Evolutionary conservation across 2,329 filamentous ascomycete species (phyloP).

Genomic region (Alternaria infectoria): DNA sequence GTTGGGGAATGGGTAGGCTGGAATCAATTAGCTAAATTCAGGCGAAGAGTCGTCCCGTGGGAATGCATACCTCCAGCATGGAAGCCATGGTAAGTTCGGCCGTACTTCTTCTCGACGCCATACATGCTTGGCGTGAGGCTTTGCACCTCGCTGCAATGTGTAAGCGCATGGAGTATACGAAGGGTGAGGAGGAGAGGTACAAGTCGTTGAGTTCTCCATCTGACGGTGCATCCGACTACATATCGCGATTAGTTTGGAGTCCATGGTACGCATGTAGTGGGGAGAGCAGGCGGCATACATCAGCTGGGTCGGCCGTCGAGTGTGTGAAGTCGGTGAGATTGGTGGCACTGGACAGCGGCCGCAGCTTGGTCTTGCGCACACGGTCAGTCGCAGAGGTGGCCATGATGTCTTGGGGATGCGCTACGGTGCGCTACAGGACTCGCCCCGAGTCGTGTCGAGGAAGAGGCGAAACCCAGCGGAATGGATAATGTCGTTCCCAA

Average conservation of each 20-base stretch:
- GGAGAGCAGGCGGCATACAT: conserved; percentile 20
- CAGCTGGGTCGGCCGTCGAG: conserved; percentile 21
- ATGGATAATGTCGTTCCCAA: conserved; percentile 24
- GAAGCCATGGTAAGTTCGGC: conserved; percentile 50
- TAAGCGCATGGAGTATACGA: conserved; percentile 19
- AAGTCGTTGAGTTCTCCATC: conserved; percentile 41
- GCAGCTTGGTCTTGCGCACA: conserved; percentile 11
- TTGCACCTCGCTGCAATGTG: conserved; percentile 41
- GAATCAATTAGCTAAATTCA: conserved; percentile 27
- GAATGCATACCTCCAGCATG: conserved; percentile 47
- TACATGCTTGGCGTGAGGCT: conserved; percentile 49
- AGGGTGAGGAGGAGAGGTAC: conserved; percentile 19
- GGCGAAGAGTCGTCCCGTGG: background rate
- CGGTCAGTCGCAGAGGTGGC: conserved; percentile 8
- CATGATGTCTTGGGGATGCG: conserved; percentile 11
- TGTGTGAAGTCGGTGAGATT: conserved; percentile 26
- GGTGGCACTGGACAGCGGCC: conserved; percentile 27
- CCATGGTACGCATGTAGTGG: conserved; percentile 8
- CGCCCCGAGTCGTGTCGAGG: conserved; percentile 16
- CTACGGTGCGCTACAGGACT: conserved; percentile 8
- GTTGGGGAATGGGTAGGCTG: conserved; percentile 50
- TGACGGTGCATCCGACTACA: conserved; percentile 41
- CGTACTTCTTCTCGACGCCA: conserved; percentile 49
- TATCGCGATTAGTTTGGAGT: conserved; percentile 20
- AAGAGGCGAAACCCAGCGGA: conserved; percentile 24